Percentiles rank a stretch among this genome's conserved stretches.
phyloP scores from a whole-genome alignment of 805 yeast species.

The Ogataea chonburiensis region DNA sequence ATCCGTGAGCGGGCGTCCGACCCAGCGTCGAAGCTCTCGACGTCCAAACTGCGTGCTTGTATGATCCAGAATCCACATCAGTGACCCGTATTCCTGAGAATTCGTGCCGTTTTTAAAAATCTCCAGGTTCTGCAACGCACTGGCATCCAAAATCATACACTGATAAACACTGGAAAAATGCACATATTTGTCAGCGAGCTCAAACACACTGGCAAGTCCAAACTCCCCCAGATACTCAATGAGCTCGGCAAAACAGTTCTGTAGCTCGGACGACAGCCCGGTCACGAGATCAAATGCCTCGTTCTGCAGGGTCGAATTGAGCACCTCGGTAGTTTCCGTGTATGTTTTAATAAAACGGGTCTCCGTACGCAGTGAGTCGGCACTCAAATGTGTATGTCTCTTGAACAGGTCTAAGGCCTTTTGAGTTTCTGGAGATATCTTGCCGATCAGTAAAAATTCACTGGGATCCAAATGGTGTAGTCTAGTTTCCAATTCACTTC shows the following conservation, averaged over 20 bases:
- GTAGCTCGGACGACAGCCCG: slow-evolving; percentile 13
- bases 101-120: slow-evolving; percentile 67
- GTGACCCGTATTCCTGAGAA: slow-evolving; percentile 57
- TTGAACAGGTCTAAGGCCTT: slow-evolving; percentile 25
- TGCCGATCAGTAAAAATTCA: slow-evolving; percentile 58
- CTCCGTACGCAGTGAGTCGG: slow-evolving; percentile 15
- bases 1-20: slow-evolving; percentile 65
- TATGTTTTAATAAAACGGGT: slow-evolving; percentile 2
- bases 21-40: slow-evolving; percentile 68
- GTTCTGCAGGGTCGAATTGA: slow-evolving; percentile 11
- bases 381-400: slow-evolving; percentile 1
- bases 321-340: slow-evolving; percentile 11
- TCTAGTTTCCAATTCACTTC: slow-evolving; percentile 72
- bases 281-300: slow-evolving; percentile 20
- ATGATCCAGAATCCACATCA: slow-evolving; percentile 78
- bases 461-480: slow-evolving; percentile 71
- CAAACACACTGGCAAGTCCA: slow-evolving; percentile 54
- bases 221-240: slow-evolving; percentile 61
- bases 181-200: slow-evolving; percentile 47
- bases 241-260: slow-evolving; percentile 42
- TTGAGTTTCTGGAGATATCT: slow-evolving; percentile 35
- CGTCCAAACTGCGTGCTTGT: slow-evolving; percentile 78
- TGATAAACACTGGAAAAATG: slow-evolving; percentile 48
- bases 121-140: slow-evolving; percentile 70
- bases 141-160: slow-evolving; percentile 60